Evolutionary conservation across 345 rosid species (phyloP), one percentile per base, ranked within the genome.

Genomic region (Triadica sebifera): DNA sequence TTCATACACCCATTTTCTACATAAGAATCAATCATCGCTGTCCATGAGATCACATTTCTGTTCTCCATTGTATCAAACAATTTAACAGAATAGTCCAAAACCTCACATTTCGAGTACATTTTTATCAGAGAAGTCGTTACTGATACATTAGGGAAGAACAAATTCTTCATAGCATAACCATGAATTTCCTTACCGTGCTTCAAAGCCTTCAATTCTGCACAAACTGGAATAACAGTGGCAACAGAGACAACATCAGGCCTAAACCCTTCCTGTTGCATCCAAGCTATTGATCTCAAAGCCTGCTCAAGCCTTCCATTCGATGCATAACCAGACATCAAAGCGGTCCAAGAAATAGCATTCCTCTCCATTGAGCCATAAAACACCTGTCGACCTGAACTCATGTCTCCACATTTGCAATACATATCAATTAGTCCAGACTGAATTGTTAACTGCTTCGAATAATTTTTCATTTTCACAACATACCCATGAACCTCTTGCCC

Each of bases 261-360:
- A 64, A 79, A 86, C 4, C 97, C 92, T 82, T 94, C 98, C 72
- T 92, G 96, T 81, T 92, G 97, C 98, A 94, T 94, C 98, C 98
- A 94, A 16, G 85, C 85, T 73, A 90, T 76, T 4, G 93, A 92
- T 81, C 93, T 89, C 86, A 94, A 77, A 52, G 97, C 96, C 82
- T 90, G 98, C 62, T 90, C 95, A 3, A 85, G 80, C 76, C 91
- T 87, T 68, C 96, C 90, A 56, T 89, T 92, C 2, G 90, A 85
- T 52, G 83, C 85, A 55, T 90, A 92, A 53, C 98, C 96, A 9
- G 96, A 90, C 85, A 90, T 90, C 80, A 94, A 65, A 47, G 94
- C 96, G 16, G 98, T 94, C 97, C 97, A 94, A n/a, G 90, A 79
- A 72, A 92, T 63, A 24, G 81, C 87, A 81, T 87, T 94, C 81